phyloP scores from a whole-genome alignment of 2,329 filamentous ascomycete genomes.

The Paecilomyces niveus region DNA sequence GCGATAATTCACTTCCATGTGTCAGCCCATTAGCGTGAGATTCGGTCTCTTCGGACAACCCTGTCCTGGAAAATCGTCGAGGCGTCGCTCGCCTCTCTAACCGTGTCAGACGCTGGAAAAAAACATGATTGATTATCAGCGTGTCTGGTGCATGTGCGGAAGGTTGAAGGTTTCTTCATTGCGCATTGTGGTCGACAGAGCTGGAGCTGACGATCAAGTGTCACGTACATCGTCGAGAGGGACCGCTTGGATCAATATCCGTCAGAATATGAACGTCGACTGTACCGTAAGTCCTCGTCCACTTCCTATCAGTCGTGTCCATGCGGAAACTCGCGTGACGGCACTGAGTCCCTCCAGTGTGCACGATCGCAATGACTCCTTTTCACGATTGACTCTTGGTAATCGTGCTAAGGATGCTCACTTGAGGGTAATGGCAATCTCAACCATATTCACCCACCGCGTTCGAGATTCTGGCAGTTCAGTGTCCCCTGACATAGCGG shows the following conservation, averaged over 20 bases:
- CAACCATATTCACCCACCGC: constrained; percentile 42
- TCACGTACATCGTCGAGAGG: not conserved
- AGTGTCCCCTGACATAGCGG: constrained; percentile 16
- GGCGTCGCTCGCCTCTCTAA: not conserved
- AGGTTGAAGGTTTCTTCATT: not conserved
- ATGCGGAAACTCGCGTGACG: not conserved
- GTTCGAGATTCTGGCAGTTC: constrained; percentile 39
- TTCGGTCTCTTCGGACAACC: not conserved
- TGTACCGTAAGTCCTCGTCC: not conserved
- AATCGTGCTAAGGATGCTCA: constrained; percentile 8
- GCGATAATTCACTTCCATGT: not conserved
- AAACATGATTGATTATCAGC: not conserved
- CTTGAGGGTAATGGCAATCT: constrained; percentile 37
- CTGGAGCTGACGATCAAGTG: not conserved
- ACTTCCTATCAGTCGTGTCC: not conserved
- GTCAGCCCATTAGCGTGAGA: not conserved
- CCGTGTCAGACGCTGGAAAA: not conserved
- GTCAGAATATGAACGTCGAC: not conserved
- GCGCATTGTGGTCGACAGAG: not conserved
- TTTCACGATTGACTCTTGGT: not conserved
- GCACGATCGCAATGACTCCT: no score
- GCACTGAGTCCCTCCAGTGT: not conserved
- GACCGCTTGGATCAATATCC: not conserved
- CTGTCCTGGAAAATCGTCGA: not conserved
- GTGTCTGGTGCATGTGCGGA: not conserved